Conservation (phyloP, 2,329 filamentous ascomycete species). For the Myriosclerotinia curreyana region DNA sequence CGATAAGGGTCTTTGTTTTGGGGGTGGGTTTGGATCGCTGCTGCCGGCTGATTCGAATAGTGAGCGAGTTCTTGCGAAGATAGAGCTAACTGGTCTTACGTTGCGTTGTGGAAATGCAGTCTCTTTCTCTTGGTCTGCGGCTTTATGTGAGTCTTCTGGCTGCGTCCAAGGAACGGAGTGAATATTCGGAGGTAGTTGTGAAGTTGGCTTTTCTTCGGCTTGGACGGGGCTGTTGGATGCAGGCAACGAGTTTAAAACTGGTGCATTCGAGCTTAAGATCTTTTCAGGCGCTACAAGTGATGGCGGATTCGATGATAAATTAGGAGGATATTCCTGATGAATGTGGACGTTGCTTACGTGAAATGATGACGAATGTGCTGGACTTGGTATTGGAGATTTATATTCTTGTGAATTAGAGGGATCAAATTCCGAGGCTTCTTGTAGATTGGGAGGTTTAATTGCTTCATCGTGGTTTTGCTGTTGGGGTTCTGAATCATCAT, state of each 20-base stretch:
- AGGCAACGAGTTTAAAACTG: background rate
- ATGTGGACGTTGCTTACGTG: slow-evolving; percentile 14
- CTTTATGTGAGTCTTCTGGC: background rate
- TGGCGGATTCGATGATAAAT: background rate
- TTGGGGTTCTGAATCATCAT: slow-evolving; percentile 1
- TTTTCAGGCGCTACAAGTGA: background rate
- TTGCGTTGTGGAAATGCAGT: slow-evolving; percentile 4
- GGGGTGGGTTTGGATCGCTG: slow-evolving; percentile 15
- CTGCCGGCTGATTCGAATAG: slow-evolving; percentile 31
- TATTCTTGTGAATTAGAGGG: slow-evolving; percentile 29
- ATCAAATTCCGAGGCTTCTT: slow-evolving; percentile 29
- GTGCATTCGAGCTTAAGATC: slow-evolving; percentile 11
- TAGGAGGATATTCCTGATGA: slow-evolving; percentile 14
- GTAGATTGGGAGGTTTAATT: slow-evolving; percentile 9
- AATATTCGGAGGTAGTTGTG: background rate
- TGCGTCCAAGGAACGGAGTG: slow-evolving; percentile 17
- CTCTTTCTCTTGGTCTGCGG: slow-evolving; percentile 3
- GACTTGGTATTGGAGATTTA: slow-evolving; percentile 16
- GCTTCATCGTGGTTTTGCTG: slow-evolving; percentile 2
- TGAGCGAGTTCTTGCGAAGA: slow-evolving; percentile 35
- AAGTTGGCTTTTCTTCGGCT: background rate
- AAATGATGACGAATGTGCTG: slow-evolving; percentile 8
- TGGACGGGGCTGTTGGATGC: background rate
- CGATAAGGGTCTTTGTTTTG: slow-evolving; percentile 15
- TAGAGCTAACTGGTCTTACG: slow-evolving; percentile 23